Base-by-base conservation (phyloP, 2,329 filamentous ascomycete genomes). In the Cryphonectria carpinicola region DNA sequence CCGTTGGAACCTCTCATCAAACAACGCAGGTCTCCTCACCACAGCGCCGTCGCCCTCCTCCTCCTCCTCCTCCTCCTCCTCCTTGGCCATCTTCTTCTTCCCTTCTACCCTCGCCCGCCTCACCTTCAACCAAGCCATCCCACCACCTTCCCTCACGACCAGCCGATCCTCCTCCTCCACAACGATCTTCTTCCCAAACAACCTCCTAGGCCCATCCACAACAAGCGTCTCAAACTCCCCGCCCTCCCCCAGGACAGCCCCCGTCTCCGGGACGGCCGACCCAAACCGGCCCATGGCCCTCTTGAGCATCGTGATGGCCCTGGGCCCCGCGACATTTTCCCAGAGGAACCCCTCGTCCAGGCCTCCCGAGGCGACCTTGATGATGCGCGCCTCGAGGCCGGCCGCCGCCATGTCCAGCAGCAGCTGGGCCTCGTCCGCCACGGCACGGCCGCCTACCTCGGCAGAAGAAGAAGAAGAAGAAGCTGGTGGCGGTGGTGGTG, bases 181-280 rank as follows among this genome's bases (percentile, higher is more conserved):
- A 58, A 84, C 82, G 73, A 98, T 92, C 66, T 85, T 87, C 74
- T 86, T 87, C 81, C 88, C 91, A 86, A 96, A 98, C 71, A 98
- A 79, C 65, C 83, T 82, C 0, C 77, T 76, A 11, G 95, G 95
- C 14, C 95, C 96, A 80, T 94, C 89, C 49, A 98, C 78, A 61
- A 96, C 94, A 67, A 98, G 83, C 41, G 94, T 98, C 86, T 98
- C 96, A 80, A 97, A 98, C 83, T 98, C 96, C 4, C 96, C 96
- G 7, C 96, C 96, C 79, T 98, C 96, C 0, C 96, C 96, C 25
- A 98, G 82, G 13, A 95, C 89, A 11, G 93, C 92, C 0, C 93
- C 94, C 73, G 86, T 82, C 72, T 87, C 83, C 68, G 60, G 22
- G 76, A 82, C 83, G 72, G 86, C 82, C 0, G 66, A 54, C 61